Conservation (phyloP, 768 basidiomycete species). For the Vararia minispora region DNA sequence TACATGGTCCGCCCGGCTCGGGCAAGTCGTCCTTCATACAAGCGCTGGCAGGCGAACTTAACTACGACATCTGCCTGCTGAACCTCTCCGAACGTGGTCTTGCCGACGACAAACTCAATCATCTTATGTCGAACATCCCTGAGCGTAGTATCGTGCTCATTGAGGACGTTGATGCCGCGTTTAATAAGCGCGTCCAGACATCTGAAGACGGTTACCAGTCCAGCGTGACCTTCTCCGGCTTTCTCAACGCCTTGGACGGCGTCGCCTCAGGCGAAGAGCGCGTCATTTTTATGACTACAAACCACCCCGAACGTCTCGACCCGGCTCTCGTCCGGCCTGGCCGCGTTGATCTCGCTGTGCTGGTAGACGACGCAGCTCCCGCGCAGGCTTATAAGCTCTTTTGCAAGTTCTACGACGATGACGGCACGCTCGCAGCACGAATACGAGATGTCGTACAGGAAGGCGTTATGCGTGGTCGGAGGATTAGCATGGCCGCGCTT, state of each 20-base stretch:
- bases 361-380: slow-evolving; percentile 81
- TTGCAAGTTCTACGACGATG: slow-evolving; percentile 62
- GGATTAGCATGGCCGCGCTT: slow-evolving; percentile 90
- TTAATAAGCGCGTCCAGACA: slow-evolving; percentile 85
- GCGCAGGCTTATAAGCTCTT: slow-evolving; percentile 72
- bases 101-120: slow-evolving; percentile 92
- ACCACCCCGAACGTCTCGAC: slow-evolving; percentile 82
- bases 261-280: slow-evolving; percentile 97
- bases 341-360: slow-evolving; percentile 77
- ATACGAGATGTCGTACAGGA: slow-evolving; percentile 43
- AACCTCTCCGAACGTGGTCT: slow-evolving; percentile 95
- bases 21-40: slow-evolving; percentile 99
- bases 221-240: slow-evolving; percentile 93
- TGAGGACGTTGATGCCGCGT: slow-evolving; percentile 96
- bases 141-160: slow-evolving; percentile 91
- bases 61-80: slow-evolving; percentile 92
- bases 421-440: slow-evolving; percentile 31
- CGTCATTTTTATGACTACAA: slow-evolving; percentile 99
- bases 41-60: slow-evolving; percentile 83
- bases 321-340: slow-evolving; percentile 94
- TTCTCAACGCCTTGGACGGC: slow-evolving; percentile 93
- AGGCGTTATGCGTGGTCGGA: slow-evolving; percentile 39
- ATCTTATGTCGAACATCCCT: slow-evolving; percentile 85
- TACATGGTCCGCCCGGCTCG: slow-evolving; percentile 94
- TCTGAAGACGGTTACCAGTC: slow-evolving; percentile 93